A percentile compares a stretch with the other conserved stretches of the same genome.
Conservation (phyloP, 2,329 filamentous ascomycete species). For the Teratosphaeria viscida region DNA sequence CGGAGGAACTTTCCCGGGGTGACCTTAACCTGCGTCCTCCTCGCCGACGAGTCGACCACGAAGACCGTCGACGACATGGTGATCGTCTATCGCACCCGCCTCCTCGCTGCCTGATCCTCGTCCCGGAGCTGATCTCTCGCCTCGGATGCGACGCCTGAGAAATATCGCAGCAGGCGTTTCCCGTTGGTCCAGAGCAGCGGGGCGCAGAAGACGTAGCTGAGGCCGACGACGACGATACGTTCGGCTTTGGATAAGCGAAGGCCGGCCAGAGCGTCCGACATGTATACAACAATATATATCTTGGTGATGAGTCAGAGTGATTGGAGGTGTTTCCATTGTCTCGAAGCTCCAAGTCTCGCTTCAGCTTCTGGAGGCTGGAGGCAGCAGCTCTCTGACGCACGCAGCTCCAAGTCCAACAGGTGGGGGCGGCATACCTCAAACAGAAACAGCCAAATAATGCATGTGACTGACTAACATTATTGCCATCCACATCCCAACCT, state of each 20-base stretch:
- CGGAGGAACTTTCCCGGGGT: slow-evolving; percentile 69
- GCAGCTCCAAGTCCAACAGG: not conserved
- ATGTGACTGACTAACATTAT: not conserved
- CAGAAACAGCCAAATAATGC: not conserved
- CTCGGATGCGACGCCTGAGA: slow-evolving; percentile 9
- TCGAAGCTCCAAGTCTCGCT: not conserved
- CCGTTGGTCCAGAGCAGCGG: slow-evolving; percentile 19
- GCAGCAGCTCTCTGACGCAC: not conserved
- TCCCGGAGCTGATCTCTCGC: slow-evolving; percentile 11
- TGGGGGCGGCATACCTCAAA: not conserved
- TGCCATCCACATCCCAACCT: not conserved
- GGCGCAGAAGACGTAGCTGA: slow-evolving; percentile 23
- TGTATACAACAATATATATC: not conserved
- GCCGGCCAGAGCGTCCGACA: slow-evolving; percentile 16
- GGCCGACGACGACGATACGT: slow-evolving; percentile 23
- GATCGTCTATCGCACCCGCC: slow-evolving; percentile 2
- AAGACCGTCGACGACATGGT: slow-evolving; percentile 76
- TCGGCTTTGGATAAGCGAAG: slow-evolving; percentile 24
- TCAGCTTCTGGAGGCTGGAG: not conserved
- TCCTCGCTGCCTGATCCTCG: slow-evolving; percentile 4
- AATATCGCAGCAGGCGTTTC: slow-evolving; percentile 15
- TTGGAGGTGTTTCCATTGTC: not conserved
- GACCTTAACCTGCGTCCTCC: slow-evolving; percentile 72
- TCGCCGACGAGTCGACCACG: slow-evolving; percentile 70
- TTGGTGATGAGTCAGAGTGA: slow-evolving; percentile 2